Percentiles rank a stretch among this genome's conserved stretches.
phyloP scores from a whole-genome alignment of 139 green algal species.

The Ettlia oleoabundans region DNA sequence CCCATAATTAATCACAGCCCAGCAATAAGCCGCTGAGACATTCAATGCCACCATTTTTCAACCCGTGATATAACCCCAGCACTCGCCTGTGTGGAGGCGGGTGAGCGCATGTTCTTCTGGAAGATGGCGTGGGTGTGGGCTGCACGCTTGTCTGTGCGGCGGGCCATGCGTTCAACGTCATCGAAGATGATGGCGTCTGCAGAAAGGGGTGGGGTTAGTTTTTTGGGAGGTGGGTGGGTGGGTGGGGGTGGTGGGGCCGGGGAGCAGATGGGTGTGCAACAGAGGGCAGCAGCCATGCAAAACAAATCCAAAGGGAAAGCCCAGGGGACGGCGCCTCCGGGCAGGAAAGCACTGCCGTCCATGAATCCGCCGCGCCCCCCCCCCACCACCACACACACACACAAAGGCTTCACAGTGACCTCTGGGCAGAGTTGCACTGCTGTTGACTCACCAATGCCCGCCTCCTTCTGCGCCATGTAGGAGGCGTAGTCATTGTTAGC shows the following conservation, averaged over 20 bases:
- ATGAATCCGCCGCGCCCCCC: neutral
- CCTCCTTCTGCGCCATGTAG: constrained; percentile 44
- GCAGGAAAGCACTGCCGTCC: too few relatives aligned
- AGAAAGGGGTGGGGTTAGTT: neutral
- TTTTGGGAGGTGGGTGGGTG: neutral
- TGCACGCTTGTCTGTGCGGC: constrained; percentile 41
- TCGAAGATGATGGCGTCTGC: constrained; percentile 57
- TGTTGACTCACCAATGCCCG: constrained; percentile 39
- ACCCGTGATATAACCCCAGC: too few relatives aligned
- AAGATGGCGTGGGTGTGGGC: constrained; percentile 23
- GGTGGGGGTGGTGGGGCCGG: neutral
- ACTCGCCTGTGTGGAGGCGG: constrained; percentile 10
- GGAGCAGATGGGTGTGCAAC: too few relatives aligned
- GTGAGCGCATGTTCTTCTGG: constrained; percentile 39
- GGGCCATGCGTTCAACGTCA: constrained; percentile 47
- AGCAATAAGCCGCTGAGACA: neutral
- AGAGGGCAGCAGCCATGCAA: too few relatives aligned
- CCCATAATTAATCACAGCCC: too few relatives aligned
- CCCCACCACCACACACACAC: neutral
- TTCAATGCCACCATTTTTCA: too few relatives aligned
- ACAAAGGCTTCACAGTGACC: neutral
- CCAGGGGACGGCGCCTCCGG: too few relatives aligned
- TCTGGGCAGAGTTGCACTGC: neutral
- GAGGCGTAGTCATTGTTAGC: constrained; percentile 48
- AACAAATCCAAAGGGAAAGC: too few relatives aligned